Evolutionary conservation across 805 yeast species (phyloP).

Genomic region (Babjeviella inositovora): DNA sequence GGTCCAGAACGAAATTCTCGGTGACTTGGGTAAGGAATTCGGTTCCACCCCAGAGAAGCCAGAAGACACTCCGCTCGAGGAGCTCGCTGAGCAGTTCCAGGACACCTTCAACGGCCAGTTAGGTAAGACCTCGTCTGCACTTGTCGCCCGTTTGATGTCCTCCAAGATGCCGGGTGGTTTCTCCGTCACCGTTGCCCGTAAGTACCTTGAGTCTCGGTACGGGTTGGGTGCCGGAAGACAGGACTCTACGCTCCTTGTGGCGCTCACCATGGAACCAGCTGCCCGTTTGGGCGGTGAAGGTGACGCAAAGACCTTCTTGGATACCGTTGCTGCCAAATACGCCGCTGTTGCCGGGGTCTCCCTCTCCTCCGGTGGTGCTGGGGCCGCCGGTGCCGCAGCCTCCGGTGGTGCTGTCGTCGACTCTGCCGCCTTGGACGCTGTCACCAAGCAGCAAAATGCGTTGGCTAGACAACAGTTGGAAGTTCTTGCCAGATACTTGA

Average conservation of each 20-base stretch:
- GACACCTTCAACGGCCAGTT: slow-evolving; percentile 76
- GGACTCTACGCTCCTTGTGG: slow-evolving; percentile 72
- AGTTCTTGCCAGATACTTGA: slow-evolving; percentile 87
- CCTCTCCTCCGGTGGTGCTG: slow-evolving; percentile 49
- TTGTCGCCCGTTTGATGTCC: slow-evolving; percentile 81
- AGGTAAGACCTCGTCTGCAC: slow-evolving; percentile 86
- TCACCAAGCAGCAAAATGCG: slow-evolving; percentile 53
- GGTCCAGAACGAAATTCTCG: slow-evolving; percentile 94
- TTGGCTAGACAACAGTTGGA: slow-evolving; percentile 73
- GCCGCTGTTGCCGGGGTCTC: slow-evolving; percentile 74
- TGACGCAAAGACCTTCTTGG: slow-evolving; percentile 86
- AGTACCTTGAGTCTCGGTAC: slow-evolving; percentile 82
- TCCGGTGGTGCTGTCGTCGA: slow-evolving; percentile 83
- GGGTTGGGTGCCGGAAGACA: slow-evolving; percentile 92
- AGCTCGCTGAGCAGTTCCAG: slow-evolving; percentile 90
- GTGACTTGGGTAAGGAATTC: slow-evolving; percentile 97
- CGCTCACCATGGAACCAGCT: slow-evolving; percentile 84
- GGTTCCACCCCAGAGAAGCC: slow-evolving; percentile 98
- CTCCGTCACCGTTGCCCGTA: slow-evolving; percentile 81
- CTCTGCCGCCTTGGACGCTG: slow-evolving; percentile 84
- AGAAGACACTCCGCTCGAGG: slow-evolving; percentile 93
- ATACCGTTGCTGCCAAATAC: slow-evolving; percentile 66
- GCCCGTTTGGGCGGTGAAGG: slow-evolving; percentile 71
- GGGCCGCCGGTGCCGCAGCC: slow-evolving; percentile 29
- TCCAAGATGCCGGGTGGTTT: slow-evolving; percentile 99